Percentiles rank a stretch among this genome's conserved stretches.
Conservation (phyloP, 2,329 filamentous ascomycete species). For the Trichoderma asperellum region DNA sequence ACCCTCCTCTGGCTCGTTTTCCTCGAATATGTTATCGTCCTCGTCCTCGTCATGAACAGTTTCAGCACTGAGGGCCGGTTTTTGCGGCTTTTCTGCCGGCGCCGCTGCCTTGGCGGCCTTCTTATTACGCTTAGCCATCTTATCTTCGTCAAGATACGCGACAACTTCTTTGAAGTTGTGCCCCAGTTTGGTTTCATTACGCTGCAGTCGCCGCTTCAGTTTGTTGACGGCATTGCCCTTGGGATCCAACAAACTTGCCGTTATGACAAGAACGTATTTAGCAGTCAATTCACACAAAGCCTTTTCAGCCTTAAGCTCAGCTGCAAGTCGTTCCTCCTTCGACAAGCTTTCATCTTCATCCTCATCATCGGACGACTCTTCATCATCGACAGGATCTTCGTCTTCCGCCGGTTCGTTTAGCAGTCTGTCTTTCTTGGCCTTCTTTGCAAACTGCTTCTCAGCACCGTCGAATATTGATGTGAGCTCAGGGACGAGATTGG, state of each 20-base stretch:
- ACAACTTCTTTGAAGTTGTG: conserved; percentile 85
- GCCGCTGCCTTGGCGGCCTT: conserved; percentile 37
- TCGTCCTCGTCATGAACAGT: conserved; percentile 49
- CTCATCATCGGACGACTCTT: conserved; percentile 57
- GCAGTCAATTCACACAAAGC: conserved; percentile 82
- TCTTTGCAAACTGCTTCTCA: conserved; percentile 78
- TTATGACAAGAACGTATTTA: conserved; percentile 80
- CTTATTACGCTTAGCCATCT: conserved; percentile 53
- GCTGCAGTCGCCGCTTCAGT: conserved; percentile 71
- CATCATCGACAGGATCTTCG: conserved; percentile 71
- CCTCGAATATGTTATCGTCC: conserved; percentile 51
- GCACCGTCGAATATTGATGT: conserved; percentile 76
- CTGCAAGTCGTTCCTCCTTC: conserved; percentile 62
- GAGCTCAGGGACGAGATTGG: conserved; percentile 67
- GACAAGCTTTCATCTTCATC: conserved; percentile 59
- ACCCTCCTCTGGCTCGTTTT: conserved; percentile 60
- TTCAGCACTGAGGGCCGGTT: conserved; percentile 48
- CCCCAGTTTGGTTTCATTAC: conserved; percentile 81
- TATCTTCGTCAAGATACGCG: conserved; percentile 74
- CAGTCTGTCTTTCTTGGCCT: conserved; percentile 58
- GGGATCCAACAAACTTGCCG: conserved; percentile 73
- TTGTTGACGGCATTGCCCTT: conserved; percentile 62
- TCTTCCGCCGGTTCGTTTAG: conserved; percentile 70
- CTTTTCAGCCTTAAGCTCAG: conserved; percentile 78
- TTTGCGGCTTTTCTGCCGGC: conserved; percentile 39